phyloP scores from a whole-genome alignment of 441 rosid species.

The Jatropha multifida region DNA sequence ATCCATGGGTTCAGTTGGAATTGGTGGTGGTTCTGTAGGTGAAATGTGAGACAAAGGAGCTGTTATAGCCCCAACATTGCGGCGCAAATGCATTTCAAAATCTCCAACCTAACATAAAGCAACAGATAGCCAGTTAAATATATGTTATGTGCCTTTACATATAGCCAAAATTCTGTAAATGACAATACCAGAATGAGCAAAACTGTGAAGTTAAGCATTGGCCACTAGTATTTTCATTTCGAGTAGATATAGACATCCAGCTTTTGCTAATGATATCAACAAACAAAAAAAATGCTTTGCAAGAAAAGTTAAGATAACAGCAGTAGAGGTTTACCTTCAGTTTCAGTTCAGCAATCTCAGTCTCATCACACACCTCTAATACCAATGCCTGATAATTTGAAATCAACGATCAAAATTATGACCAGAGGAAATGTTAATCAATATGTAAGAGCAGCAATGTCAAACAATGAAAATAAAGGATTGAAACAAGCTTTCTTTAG shows the following conservation, averaged over 20 bases:
- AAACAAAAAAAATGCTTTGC: constrained; percentile 6
- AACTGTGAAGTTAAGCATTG: background rate
- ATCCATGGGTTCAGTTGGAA: constrained; percentile 70
- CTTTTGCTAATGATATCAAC: background rate
- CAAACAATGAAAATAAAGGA: constrained; percentile 5
- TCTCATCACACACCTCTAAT: constrained; percentile 90
- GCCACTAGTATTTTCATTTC: background rate
- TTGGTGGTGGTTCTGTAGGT: constrained; percentile 65
- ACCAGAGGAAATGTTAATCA: background rate
- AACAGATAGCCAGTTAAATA: constrained; percentile 6
- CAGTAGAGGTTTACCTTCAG: constrained; percentile 59
- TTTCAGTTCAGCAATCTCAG: constrained; percentile 87
- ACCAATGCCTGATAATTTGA: constrained; percentile 59
- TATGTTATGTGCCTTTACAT: background rate
- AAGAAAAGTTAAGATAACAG: constrained; percentile 16
- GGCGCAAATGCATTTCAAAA: constrained; percentile 86
- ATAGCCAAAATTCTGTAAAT: background rate
- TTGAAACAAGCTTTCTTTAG: constrained; percentile 10
- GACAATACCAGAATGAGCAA: constrained; percentile 4
- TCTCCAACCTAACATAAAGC: constrained; percentile 66
- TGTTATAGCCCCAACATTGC: constrained; percentile 57
- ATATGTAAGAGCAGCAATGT: background rate
- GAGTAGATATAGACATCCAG: background rate
- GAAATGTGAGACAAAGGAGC: constrained; percentile 51
- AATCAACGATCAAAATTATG: constrained; percentile 15